phyloP scores from a whole-genome alignment of 192 early-diverging fungal genomes.

The Coemansia sp. region DNA sequence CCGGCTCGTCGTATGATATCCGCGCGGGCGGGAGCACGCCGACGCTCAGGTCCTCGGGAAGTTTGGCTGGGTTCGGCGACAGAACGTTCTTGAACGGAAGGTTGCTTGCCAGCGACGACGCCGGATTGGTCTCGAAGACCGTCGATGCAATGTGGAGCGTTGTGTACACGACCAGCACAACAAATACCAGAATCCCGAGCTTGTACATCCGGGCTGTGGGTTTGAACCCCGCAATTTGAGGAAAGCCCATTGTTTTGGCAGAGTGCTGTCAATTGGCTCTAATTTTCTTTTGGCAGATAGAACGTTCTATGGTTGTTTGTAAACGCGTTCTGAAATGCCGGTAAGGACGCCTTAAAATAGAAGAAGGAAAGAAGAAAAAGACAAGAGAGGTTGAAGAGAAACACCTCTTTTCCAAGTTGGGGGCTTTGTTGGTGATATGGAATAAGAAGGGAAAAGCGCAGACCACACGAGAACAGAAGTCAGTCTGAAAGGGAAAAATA shows the following conservation, averaged over 20 bases:
- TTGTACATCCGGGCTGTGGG: slow-evolving; percentile 51
- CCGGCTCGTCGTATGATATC: slow-evolving; percentile 42
- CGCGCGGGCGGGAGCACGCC: slow-evolving; percentile 26
- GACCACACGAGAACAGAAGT: background rate
- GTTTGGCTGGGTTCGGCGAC: background rate
- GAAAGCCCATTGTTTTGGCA: slow-evolving; percentile 22
- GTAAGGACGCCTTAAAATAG: background rate
- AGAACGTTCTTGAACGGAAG: slow-evolving; percentile 21
- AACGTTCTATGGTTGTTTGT: no score
- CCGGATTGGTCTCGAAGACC: slow-evolving; percentile 4
- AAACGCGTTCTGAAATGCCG: no score
- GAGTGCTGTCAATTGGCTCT: background rate
- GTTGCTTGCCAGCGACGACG: slow-evolving; percentile 13
- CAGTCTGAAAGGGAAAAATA: no score
- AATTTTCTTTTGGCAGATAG: no score
- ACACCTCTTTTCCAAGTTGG: background rate
- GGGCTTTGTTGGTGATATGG: background rate
- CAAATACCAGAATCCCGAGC: slow-evolving; percentile 28
- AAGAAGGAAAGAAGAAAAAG: background rate
- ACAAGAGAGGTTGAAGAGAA: background rate
- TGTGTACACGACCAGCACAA: slow-evolving; percentile 16
- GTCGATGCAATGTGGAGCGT: slow-evolving; percentile 39
- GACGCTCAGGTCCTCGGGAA: slow-evolving; percentile 3
- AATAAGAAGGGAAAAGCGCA: background rate
- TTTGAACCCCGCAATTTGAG: slow-evolving; percentile 35